phyloP scores from a whole-genome alignment of 108 stramenopile genomes.

The Halocafeteria seosinensis region DNA sequence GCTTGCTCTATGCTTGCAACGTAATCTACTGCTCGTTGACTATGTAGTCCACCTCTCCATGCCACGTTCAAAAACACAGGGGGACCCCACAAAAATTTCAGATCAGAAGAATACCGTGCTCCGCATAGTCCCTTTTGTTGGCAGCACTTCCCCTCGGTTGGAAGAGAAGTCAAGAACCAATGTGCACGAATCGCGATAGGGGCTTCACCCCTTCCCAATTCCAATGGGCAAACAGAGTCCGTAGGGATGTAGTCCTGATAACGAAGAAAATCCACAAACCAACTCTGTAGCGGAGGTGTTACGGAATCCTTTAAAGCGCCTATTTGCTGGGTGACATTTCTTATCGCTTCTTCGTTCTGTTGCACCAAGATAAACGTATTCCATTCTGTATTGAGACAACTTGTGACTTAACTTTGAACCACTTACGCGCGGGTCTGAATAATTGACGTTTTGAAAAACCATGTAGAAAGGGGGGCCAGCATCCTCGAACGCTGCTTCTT shows the following conservation, averaged over 20 bases:
- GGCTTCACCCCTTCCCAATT: not conserved
- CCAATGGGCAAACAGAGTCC: not conserved
- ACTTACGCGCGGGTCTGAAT: no score
- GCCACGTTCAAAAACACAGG: no score
- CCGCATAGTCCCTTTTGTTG: constrained; percentile 24
- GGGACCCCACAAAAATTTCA: constrained; percentile 11
- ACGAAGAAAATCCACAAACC: not conserved
- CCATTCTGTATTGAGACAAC: no score
- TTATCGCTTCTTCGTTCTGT: no score
- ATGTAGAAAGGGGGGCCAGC: constrained; percentile 29
- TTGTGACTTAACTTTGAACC: no score
- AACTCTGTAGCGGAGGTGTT: not conserved
- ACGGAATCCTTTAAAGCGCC: not conserved
- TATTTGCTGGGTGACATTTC: no score
- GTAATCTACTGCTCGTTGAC: no score
- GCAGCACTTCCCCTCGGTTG: constrained; percentile 27
- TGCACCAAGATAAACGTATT: no score
- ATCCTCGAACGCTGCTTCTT: constrained; percentile 21
- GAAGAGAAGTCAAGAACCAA: constrained; percentile 13
- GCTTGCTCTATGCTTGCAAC: no score
- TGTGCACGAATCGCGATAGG: not conserved
- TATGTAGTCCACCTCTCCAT: no score
- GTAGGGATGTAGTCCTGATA: not conserved
- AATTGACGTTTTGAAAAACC: not conserved
- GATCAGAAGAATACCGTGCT: constrained; percentile 20